Conservation (phyloP, 208 protist genomes). For the Naegleria gruberi region DNA sequence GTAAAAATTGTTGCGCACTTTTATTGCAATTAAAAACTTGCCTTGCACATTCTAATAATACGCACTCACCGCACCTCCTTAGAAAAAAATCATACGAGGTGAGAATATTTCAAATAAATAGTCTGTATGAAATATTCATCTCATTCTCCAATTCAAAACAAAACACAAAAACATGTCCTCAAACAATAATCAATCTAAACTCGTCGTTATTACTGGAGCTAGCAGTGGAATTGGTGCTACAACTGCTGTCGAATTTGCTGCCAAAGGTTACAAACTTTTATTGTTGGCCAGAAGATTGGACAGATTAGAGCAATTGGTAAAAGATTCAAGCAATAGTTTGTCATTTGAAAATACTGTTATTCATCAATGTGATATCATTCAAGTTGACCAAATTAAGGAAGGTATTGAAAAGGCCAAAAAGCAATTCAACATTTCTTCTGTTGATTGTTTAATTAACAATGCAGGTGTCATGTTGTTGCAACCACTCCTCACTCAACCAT, state of each 20-base stretch:
- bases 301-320: neutral
- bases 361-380: constrained; percentile 26
- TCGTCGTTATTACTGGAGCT: constrained; percentile 31
- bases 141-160: no score
- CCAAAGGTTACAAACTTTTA: neutral
- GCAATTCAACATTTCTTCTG: neutral
- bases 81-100: no score
- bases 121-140: no score
- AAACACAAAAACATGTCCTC: no score
- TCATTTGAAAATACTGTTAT: neutral
- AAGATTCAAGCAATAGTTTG: neutral
- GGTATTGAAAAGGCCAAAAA: constrained; percentile 17
- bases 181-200: no score
- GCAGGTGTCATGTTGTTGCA: constrained; percentile 32
- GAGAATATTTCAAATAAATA: no score
- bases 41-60: no score
- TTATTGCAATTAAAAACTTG: no score
- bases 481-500: constrained; percentile 14
- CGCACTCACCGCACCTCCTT: no score
- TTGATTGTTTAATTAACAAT: constrained; percentile 39
- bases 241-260: neutral
- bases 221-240: constrained; percentile 25
- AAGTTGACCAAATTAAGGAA: constrained; percentile 2
- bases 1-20: no score
- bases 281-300: constrained; percentile 4